Base-by-base conservation (phyloP, 208 protist genomes). In the Trypanosoma platydactyli region DNA sequence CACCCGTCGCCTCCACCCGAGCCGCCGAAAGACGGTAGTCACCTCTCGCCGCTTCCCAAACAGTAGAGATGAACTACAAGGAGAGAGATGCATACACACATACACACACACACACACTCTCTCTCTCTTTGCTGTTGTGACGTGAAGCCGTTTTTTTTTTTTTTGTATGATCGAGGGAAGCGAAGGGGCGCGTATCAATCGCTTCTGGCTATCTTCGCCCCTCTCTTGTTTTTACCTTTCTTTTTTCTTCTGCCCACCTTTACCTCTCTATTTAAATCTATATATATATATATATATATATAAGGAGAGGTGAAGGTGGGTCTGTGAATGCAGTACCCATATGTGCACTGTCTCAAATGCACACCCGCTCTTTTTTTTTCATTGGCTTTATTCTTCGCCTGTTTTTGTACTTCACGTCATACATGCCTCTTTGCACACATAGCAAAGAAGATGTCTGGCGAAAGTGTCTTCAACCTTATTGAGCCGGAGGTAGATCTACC, bases 381-480 rank as follows among this genome's bases (percentile, higher is more conserved):
- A 5, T 24, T 61, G 65, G 20, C 50, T 68, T 15, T 41, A 42
- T 45, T 62, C 55, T 22, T 71, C 54, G 3, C 64, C 71, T 51
- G 30, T 72, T 42, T 41, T 40, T 61, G 38, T 48, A 51, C 63
- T 42, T 40, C 51, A 60, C 59, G 30, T 27, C 64, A 22, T 41
- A 49, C 30, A 35, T 27, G 33, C 9, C 15, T 40, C 25, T 20
- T 58, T 29, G 18, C 41, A 56, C 24, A 53, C 11, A 16, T 33
- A 25, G 30, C 16, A 55, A 58, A 22, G 46, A 65, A 42, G 25
- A 96, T 96, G 90, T 96, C 90, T 16, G 90, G 90, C 20, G 88
- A 96, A 68, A 89, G 83, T 71, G 81, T 96, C 15, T 94, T 89
- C 71, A 79, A 92, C 54, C 55, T 96, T 48, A 78, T 96, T 50